These are phyloP conservation scores for Aspergillus sclerotioniger DNA, from an alignment of 495 filamentous ascomycete genomes.

Conservation along the genomic window DNA sequence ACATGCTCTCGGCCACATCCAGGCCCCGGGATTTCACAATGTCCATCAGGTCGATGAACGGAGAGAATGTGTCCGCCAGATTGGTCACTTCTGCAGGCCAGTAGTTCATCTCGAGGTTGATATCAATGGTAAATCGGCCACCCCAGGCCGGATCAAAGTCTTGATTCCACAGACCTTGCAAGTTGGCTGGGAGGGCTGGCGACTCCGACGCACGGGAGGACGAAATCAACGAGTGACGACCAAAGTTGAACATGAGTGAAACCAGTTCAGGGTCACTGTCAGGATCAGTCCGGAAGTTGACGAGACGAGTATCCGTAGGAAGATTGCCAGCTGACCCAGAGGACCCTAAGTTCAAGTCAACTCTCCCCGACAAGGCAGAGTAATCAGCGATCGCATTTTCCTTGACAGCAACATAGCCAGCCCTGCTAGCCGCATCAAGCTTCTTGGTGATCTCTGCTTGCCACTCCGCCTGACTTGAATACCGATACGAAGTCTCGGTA, in stretches of 20 bases:
- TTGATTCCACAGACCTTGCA: constrained; percentile 53
- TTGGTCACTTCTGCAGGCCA: constrained; percentile 46
- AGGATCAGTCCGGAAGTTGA: constrained; percentile 11
- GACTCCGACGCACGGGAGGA: constrained; percentile 27
- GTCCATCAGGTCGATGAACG: constrained; percentile 36
- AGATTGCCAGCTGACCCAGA: constrained; percentile 11
- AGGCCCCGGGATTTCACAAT: constrained; percentile 22
- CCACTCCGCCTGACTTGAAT: constrained; percentile 5
- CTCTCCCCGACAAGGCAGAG: background rate
- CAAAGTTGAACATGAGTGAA: constrained; percentile 38
- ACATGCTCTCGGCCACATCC: constrained; percentile 36
- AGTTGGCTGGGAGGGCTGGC: constrained; percentile 42
- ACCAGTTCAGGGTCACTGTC: constrained; percentile 27
- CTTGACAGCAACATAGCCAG: background rate
- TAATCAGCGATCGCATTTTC: constrained; percentile 3
- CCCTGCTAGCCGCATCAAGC: background rate
- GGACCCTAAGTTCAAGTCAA: constrained; percentile 7
- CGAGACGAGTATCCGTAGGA: constrained; percentile 20
- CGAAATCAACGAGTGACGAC: constrained; percentile 27
- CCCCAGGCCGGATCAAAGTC: constrained; percentile 43
- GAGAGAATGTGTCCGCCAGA: constrained; percentile 11
- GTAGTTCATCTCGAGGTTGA: constrained; percentile 29
- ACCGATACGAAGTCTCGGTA: constrained; percentile 16
- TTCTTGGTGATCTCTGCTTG: constrained; percentile 2
- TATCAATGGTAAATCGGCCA: constrained; percentile 51